A percentile compares a stretch with the other conserved stretches of the same genome.
phyloP scores from a whole-genome alignment of 257 asterid genomes.

The Vinca minor region DNA sequence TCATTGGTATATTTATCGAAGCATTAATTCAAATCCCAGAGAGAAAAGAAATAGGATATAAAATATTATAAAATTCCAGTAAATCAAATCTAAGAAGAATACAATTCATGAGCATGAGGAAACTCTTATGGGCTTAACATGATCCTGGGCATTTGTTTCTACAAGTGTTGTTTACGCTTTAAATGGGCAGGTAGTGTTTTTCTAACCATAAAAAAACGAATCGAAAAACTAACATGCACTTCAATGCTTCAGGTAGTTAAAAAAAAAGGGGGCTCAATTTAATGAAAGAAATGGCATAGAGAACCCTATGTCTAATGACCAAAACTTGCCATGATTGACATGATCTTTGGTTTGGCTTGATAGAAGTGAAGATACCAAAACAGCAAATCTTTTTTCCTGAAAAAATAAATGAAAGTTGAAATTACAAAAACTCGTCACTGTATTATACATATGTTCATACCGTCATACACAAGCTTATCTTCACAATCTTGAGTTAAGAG shows the following conservation, averaged over 20 bases:
- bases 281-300: background rate
- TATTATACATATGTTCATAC: background rate
- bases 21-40: background rate
- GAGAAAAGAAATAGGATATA: background rate
- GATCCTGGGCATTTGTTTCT: background rate
- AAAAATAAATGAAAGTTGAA: background rate
- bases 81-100: background rate
- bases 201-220: background rate
- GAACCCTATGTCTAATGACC: background rate
- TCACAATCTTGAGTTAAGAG: background rate
- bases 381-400: constrained; percentile 95
- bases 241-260: background rate
- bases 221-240: background rate
- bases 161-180: background rate
- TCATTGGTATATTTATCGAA: background rate
- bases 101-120: background rate
- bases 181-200: background rate
- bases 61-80: background rate
- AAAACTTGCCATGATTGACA: constrained; percentile 79
- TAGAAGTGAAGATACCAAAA: constrained; percentile 72
- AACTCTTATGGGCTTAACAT: background rate
- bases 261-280: background rate
- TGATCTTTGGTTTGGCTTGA: constrained; percentile 97
- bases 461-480: no score
- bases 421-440: background rate